A percentile compares a stretch with the other conserved stretches of the same genome.
phyloP scores from a whole-genome alignment of 2,329 filamentous ascomycete species.

The Aspergillus candidus region DNA sequence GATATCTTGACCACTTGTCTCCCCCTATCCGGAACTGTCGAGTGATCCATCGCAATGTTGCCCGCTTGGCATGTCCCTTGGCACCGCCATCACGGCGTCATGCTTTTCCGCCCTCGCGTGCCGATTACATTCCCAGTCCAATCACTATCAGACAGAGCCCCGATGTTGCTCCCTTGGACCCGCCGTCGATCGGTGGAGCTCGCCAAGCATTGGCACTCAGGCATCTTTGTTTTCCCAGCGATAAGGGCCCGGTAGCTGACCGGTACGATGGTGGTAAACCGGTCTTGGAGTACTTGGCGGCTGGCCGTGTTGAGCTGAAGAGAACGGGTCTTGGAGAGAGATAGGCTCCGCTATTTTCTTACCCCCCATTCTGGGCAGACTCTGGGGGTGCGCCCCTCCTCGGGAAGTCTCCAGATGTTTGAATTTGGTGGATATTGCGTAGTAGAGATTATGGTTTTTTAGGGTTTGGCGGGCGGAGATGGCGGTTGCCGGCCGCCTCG shows the following conservation, averaged over 20 bases:
- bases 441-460: too few relatives aligned
- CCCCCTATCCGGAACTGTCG: not conserved
- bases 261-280: slow-evolving; percentile 1
- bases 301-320: too few relatives aligned
- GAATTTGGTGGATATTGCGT: too few relatives aligned
- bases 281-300: too few relatives aligned
- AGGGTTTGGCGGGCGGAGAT: too few relatives aligned
- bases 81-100: slow-evolving; percentile 2
- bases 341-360: too few relatives aligned
- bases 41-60: slow-evolving; percentile 11
- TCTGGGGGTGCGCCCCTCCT: too few relatives aligned
- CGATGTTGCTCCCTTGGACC: slow-evolving; percentile 4
- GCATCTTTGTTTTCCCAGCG: slow-evolving; percentile 4
- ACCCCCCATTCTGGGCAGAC: too few relatives aligned
- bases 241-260: slow-evolving; percentile 2
- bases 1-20: not conserved
- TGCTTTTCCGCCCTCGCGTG: slow-evolving; percentile 1
- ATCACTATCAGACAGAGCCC: not conserved
- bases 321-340: too few relatives aligned
- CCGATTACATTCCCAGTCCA: slow-evolving; percentile 1
- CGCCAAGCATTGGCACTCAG: slow-evolving; percentile 8
- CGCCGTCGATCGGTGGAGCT: slow-evolving; percentile 7
- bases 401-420: too few relatives aligned
- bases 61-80: slow-evolving; percentile 9
- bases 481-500: too few relatives aligned